Percentiles rank a stretch among this genome's conserved stretches.
Evolutionary conservation across 495 filamentous ascomycete species (phyloP).

Genomic region (Talaromyces ruber): DNA sequence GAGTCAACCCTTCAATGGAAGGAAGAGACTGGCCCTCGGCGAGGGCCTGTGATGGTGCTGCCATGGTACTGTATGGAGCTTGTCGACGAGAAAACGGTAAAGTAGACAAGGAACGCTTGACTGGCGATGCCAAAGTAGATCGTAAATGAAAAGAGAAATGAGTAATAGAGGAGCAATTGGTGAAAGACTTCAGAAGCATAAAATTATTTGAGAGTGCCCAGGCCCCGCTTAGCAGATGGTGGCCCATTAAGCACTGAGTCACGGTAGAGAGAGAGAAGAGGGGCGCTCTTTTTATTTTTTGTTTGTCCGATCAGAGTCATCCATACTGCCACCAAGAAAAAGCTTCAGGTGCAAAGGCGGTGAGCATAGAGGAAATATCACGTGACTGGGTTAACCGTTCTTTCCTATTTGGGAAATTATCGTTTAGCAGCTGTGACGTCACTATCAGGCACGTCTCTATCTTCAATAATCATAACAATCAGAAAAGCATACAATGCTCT

Average conservation of each 20-base stretch:
- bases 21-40: conserved; percentile 10
- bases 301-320: conserved; percentile 17
- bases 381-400: neutral
- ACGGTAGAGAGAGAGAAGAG: conserved; percentile 5
- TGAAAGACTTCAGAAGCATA: conserved; percentile 11
- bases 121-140: neutral
- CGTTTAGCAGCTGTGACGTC: conserved; percentile 2
- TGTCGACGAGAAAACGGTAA: neutral
- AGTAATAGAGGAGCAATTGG: neutral
- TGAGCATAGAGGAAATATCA: conserved; percentile 10
- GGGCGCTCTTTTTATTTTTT: conserved; percentile 17
- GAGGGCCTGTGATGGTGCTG: conserved; percentile 23
- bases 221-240: conserved; percentile 33
- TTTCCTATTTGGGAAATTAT: conserved; percentile 6
- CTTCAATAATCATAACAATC: neutral
- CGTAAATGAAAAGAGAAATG: neutral
- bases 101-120: neutral
- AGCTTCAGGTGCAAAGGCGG: conserved; percentile 19
- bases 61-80: conserved; percentile 18
- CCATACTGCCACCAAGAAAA: conserved; percentile 8
- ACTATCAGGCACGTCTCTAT: neutral
- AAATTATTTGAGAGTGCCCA: conserved; percentile 29
- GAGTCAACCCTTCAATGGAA: conserved; percentile 28
- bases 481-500: neutral
- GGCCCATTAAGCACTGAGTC: conserved; percentile 25